Evolutionary conservation across 345 rosid species (phyloP).

Genomic region (Xanthoceras sorbifolium): DNA sequence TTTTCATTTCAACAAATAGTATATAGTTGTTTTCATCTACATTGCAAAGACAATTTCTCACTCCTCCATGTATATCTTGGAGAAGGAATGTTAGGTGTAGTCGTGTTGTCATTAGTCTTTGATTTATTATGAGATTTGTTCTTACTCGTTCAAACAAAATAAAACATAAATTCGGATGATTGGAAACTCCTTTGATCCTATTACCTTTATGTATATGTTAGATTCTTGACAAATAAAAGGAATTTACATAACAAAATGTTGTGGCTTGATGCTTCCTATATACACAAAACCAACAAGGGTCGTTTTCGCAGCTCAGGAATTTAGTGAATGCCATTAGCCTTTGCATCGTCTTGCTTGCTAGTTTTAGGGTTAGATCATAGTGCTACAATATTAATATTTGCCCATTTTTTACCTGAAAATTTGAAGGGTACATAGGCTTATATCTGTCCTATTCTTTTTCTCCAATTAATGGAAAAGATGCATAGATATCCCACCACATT

Average conservation of each 20-base stretch:
- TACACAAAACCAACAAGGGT: background rate
- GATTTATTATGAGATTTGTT: no score
- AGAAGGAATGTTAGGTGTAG: no score
- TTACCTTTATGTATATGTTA: no score
- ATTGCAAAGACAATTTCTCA: background rate
- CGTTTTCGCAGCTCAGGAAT: constrained; percentile 8
- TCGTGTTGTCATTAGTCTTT: no score
- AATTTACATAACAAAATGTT: background rate
- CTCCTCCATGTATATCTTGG: no score
- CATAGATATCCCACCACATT: constrained; percentile 21
- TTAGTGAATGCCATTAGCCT: background rate
- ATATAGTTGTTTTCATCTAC: background rate
- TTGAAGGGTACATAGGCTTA: background rate
- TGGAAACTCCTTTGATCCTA: background rate
- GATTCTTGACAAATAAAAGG: background rate
- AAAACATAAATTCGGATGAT: background rate
- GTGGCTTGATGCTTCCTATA: background rate
- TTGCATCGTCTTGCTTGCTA: background rate
- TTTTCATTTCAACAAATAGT: background rate
- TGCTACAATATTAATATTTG: background rate
- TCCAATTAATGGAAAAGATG: constrained; percentile 19
- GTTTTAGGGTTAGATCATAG: background rate
- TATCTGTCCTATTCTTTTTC: background rate
- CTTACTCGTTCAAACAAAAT: background rate
- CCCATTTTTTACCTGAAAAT: background rate